A percentile compares a stretch with the other conserved stretches of the same genome.
phyloP scores from a whole-genome alignment of 2,329 filamentous ascomycete species.

The Nigrospora oryzae region DNA sequence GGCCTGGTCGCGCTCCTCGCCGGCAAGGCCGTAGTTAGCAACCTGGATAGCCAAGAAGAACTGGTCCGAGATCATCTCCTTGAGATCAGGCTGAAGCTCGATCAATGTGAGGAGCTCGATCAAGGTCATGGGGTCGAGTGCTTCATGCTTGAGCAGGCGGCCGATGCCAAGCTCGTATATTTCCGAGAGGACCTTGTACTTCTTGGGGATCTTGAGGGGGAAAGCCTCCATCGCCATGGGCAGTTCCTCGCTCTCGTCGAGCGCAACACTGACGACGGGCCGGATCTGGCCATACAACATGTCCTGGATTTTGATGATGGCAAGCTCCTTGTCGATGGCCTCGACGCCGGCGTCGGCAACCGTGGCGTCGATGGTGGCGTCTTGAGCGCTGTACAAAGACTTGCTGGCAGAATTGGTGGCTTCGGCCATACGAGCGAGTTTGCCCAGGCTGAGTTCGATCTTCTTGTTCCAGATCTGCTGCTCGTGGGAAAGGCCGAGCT shows the following conservation, averaged over 20 bases:
- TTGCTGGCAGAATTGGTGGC: constrained; percentile 24
- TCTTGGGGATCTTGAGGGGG: constrained; percentile 49
- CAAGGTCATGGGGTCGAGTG: constrained; percentile 55
- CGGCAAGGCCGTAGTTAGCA: constrained; percentile 43
- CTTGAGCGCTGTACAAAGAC: constrained; percentile 17
- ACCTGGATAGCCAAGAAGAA: constrained; percentile 68
- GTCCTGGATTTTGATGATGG: constrained; percentile 73
- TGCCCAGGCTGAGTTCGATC: constrained; percentile 82
- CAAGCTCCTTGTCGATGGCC: constrained; percentile 54
- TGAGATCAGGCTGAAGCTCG: constrained; percentile 27
- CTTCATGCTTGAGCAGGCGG: constrained; percentile 62
- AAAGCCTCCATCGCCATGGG: constrained; percentile 69
- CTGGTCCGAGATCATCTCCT: constrained; percentile 53
- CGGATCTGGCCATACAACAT: constrained; percentile 61
- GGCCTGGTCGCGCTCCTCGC: constrained; percentile 49
- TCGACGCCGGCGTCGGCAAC: constrained; percentile 25
- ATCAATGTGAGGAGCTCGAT: constrained; percentile 78
- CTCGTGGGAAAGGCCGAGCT: constrained; percentile 63
- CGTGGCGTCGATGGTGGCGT: constrained; percentile 12
- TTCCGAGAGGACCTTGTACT: constrained; percentile 57
- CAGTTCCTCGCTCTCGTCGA: constrained; percentile 72
- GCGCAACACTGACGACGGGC: constrained; percentile 58
- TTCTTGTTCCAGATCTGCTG: constrained; percentile 86
- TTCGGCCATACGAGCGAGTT: constrained; percentile 67
- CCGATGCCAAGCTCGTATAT: constrained; percentile 65